phyloP scores from a whole-genome alignment of 306 rosid genomes.

The Purshia tridentata region DNA sequence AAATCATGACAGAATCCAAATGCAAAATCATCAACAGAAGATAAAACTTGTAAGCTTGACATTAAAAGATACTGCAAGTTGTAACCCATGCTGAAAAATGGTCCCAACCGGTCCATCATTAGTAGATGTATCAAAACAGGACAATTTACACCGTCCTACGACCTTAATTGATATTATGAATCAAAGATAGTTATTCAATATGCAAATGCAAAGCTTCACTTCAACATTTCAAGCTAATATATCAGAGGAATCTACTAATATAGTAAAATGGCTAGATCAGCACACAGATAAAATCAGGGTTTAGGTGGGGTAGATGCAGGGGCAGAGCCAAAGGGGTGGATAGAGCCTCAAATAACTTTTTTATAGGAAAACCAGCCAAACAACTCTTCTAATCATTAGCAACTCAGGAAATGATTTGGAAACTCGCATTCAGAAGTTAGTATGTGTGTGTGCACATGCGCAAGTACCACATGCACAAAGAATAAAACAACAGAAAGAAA shows the following conservation, averaged over 20 bases:
- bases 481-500: not conserved
- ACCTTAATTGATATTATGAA: not conserved
- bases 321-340: too few relatives aligned
- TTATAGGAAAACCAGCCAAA: not conserved
- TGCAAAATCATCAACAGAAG: constrained; percentile 12
- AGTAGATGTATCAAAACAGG: not conserved
- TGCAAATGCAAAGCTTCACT: not conserved
- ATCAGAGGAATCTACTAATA: not conserved
- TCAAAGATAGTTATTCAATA: not conserved
- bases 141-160: not conserved
- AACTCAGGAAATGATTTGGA: not conserved
- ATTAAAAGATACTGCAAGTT: not conserved
- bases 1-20: constrained; percentile 12
- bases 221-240: not conserved
- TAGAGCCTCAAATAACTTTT: not conserved
- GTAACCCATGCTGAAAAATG: not conserved
- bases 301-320: too few relatives aligned
- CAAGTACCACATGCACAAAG: not conserved
- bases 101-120: not conserved
- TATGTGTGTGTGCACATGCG: too few relatives aligned
- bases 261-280: not conserved
- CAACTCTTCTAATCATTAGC: not conserved
- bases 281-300: not conserved
- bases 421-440: not conserved
- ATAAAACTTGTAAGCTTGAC: not conserved